Percentiles rank a stretch among this genome's conserved stretches.
These are phyloP conservation scores for Aureobasidium sp. DNA, from an alignment of 2,329 filamentous ascomycete species.

Conservation along the genomic window DNA sequence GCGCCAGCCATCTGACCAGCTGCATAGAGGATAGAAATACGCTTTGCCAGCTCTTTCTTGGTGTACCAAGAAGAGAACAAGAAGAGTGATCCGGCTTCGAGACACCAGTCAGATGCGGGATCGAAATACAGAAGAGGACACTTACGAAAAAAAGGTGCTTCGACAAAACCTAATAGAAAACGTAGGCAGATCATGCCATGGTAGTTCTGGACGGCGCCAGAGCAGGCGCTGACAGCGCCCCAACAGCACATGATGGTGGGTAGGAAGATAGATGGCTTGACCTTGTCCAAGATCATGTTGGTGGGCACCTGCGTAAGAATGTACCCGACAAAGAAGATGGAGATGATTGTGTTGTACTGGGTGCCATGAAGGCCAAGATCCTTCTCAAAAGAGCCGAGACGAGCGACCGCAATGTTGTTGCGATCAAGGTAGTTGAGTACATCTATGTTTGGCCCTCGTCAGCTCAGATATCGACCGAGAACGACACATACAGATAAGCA, in stretches of 20 bases:
- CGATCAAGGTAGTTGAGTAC: constrained; percentile 62
- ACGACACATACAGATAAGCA: constrained; percentile 54
- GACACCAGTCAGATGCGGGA: background rate
- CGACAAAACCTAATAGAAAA: constrained; percentile 36
- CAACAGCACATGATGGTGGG: constrained; percentile 28
- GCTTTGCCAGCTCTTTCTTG: constrained; percentile 54
- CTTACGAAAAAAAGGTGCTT: constrained; percentile 35
- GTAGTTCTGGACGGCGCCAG: constrained; percentile 29
- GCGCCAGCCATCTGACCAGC: constrained; percentile 43
- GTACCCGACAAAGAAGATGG: constrained; percentile 53
- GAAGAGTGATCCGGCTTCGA: constrained; percentile 29
- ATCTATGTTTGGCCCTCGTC: constrained; percentile 28
- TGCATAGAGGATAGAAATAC: constrained; percentile 40
- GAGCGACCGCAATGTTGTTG: constrained; percentile 55
- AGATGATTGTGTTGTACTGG: constrained; percentile 50
- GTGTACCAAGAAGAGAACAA: constrained; percentile 38
- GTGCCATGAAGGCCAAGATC: constrained; percentile 50
- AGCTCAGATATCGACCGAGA: background rate
- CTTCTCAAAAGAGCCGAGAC: constrained; percentile 49
- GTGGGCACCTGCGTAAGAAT: constrained; percentile 49
- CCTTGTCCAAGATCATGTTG: constrained; percentile 31
- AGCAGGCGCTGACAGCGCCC: constrained; percentile 33
- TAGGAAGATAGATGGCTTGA: constrained; percentile 29
- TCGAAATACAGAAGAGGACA: background rate
- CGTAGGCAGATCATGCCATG: constrained; percentile 30